Evolutionary conservation across 176 grass and related monocot species (phyloP).

Genomic region (Panicum miliaceum): DNA sequence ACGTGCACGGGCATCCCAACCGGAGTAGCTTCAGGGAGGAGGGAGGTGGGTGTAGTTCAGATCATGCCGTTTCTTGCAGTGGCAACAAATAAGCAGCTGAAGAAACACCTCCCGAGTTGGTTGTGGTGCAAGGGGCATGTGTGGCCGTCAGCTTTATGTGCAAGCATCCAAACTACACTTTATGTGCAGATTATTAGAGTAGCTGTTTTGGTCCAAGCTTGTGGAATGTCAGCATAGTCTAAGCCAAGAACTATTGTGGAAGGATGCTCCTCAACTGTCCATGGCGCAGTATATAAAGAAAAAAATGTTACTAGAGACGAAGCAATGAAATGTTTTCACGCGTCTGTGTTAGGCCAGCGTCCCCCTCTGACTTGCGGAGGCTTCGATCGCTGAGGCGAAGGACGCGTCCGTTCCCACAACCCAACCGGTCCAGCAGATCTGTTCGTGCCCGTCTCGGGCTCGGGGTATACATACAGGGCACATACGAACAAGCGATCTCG

Average conservation of each 20-base stretch:
- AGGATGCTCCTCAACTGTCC: not conserved
- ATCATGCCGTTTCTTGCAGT: not conserved
- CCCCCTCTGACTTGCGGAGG: not conserved
- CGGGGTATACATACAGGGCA: not conserved
- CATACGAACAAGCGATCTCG: not conserved
- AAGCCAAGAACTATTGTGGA: not conserved
- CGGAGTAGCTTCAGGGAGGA: not conserved
- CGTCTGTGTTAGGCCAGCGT: not conserved
- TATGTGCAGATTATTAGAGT: not conserved
- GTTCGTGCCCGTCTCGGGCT: not conserved
- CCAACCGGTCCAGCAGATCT: not conserved
- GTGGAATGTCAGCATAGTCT: constrained; percentile 4
- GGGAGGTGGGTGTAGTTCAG: not conserved
- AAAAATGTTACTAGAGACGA: too few species aligned
- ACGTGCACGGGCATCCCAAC: not conserved
- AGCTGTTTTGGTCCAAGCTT: not conserved
- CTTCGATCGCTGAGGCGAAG: too few species aligned
- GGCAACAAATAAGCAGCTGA: constrained; percentile 23
- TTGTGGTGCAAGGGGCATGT: constrained; percentile 21
- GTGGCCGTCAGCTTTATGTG: constrained; percentile 45
- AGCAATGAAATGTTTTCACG: not conserved
- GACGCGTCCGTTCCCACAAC: not conserved
- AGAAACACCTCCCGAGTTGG: not conserved
- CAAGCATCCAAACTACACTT: constrained; percentile 51
- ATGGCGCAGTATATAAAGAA: not conserved